A percentile compares a stretch with the other conserved stretches of the same genome.
phyloP scores from a whole-genome alignment of 2,329 filamentous ascomycete genomes.

The Grosmannia serpens region DNA sequence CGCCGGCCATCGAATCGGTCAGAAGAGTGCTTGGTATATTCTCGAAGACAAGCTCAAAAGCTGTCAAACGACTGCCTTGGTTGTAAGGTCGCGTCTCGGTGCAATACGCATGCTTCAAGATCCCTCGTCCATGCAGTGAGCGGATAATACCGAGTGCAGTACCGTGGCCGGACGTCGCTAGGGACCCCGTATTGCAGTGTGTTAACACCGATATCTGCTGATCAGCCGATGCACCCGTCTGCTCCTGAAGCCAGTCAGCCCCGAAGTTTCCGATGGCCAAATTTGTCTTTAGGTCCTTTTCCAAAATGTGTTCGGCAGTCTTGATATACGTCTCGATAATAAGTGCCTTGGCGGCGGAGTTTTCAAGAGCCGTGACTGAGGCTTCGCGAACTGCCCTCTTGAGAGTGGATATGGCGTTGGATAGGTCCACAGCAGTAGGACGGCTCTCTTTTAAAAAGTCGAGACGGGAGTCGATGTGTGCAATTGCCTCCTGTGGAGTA shows the following conservation, averaged over 20 bases:
- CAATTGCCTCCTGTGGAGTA: constrained; percentile 45
- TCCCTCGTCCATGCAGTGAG: constrained; percentile 54
- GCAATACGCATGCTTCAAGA: constrained; percentile 78
- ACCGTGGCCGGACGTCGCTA: constrained; percentile 95
- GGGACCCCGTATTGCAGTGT: constrained; percentile 95
- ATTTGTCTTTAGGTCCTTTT: constrained; percentile 81
- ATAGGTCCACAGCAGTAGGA: constrained; percentile 89
- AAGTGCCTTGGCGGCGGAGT: constrained; percentile 32
- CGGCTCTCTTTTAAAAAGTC: constrained; percentile 81
- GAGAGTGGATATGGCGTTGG: constrained; percentile 76
- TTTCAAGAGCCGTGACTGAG: constrained; percentile 24
- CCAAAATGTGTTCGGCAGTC: constrained; percentile 76
- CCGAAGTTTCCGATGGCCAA: constrained; percentile 73
- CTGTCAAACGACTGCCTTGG: constrained; percentile 87
- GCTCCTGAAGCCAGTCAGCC: constrained; percentile 66
- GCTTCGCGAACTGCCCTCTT: constrained; percentile 48
- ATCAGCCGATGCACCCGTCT: constrained; percentile 36
- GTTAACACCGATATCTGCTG: constrained; percentile 70
- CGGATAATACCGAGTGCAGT: constrained; percentile 92
- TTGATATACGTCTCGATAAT: constrained; percentile 62
- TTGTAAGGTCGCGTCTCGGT: constrained; percentile 97
- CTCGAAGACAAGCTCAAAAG: constrained; percentile 94
- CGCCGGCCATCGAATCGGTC: constrained; percentile 92
- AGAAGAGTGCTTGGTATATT: constrained; percentile 82
- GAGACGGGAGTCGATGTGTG: constrained; percentile 64